phyloP scores from a whole-genome alignment of 1,284 basidiomycete species.

The Ceratobasidium sp. region DNA sequence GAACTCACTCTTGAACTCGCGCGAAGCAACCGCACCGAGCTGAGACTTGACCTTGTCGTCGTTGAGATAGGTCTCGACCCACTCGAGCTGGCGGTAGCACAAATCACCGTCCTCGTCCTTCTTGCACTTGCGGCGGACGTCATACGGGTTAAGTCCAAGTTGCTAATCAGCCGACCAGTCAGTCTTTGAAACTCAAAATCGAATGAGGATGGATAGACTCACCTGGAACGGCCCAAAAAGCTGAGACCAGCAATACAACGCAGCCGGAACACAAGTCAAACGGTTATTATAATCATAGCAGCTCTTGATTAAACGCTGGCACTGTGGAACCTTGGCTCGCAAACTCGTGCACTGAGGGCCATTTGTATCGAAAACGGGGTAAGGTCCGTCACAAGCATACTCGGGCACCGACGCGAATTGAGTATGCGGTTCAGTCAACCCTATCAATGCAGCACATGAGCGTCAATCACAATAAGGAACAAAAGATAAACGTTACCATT shows the following conservation, averaged over 20 bases:
- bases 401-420: constrained; percentile 84
- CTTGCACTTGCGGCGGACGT: constrained; percentile 83
- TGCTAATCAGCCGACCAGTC: constrained; percentile 49
- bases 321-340: constrained; percentile 74
- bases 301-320: constrained; percentile 74
- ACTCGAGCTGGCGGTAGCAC: constrained; percentile 80
- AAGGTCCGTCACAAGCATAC: constrained; percentile 83
- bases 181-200: too few relatives aligned
- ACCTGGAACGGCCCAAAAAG: constrained; percentile 64
- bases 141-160: constrained; percentile 70
- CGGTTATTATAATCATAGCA: constrained; percentile 73
- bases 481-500: constrained; percentile 65
- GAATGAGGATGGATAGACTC: not conserved
- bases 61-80: constrained; percentile 87
- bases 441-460: constrained; percentile 12
- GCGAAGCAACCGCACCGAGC: constrained; percentile 76
- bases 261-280: constrained; percentile 69
- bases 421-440: constrained; percentile 78
- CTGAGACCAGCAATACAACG: constrained; percentile 62
- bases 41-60: constrained; percentile 75
- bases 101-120: constrained; percentile 75
- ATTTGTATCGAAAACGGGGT: constrained; percentile 78
- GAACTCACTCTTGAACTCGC: constrained; percentile 65
- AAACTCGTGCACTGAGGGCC: constrained; percentile 75
- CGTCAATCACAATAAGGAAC: not conserved